Conservation (phyloP, 129 eudicot species). For the Apium graveolens region DNA sequence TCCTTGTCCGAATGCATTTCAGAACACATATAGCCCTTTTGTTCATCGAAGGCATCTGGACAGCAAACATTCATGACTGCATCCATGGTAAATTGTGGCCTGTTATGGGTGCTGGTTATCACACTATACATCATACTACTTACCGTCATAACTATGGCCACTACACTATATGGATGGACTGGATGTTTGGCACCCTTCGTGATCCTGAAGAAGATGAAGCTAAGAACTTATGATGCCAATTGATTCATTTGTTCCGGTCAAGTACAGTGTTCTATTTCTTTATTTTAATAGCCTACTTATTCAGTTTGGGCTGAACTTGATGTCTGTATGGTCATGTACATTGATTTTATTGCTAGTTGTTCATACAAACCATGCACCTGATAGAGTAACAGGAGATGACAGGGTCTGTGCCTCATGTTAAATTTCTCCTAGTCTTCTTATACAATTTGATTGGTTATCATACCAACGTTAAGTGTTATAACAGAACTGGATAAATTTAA, state of each 20-base stretch:
- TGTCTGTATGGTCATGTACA: slow-evolving; percentile 1
- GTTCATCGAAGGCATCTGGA: slow-evolving; percentile 84
- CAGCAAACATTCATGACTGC: slow-evolving; percentile 91
- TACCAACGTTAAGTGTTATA: not conserved
- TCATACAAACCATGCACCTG: not conserved
- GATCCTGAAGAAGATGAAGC: slow-evolving; percentile 52
- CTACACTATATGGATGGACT: slow-evolving; percentile 93
- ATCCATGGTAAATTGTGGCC: slow-evolving; percentile 87
- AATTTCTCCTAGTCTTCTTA: not conserved
- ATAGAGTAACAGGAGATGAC: not conserved
- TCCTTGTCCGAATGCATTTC: slow-evolving; percentile 70
- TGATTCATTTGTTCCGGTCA: not conserved
- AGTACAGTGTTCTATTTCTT: not conserved
- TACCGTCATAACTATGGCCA: slow-evolving; percentile 93
- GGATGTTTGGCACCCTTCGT: slow-evolving; percentile 97
- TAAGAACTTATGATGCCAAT: slow-evolving; percentile 35
- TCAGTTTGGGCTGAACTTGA: not conserved
- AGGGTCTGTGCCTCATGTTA: too few relatives aligned
- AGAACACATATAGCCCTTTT: slow-evolving; percentile 57
- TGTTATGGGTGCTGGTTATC: slow-evolving; percentile 97
- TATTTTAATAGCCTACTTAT: not conserved
- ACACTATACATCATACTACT: slow-evolving; percentile 92
- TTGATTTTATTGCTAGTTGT: not conserved
- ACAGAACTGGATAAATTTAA: not conserved
- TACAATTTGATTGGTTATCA: not conserved